Percentiles rank a stretch among this genome's conserved stretches.
Conservation (phyloP, 208 protist genomes). For the Wallacemonas sp. region DNA sequence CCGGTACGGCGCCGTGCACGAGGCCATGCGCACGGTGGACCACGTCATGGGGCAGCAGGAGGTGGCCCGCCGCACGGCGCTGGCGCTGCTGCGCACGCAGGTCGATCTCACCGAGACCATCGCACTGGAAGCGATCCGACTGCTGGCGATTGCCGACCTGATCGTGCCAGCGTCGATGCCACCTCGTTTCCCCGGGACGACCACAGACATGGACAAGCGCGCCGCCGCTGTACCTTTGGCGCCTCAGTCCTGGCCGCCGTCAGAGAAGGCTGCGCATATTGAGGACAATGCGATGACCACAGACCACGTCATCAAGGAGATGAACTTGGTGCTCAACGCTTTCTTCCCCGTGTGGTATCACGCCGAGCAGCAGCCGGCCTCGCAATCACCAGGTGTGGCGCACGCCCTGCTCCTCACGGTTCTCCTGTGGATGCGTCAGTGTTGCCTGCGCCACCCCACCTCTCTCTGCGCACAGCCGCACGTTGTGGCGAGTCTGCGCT, state of each 20-base stretch:
- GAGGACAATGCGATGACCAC: not conserved
- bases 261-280: too few relatives aligned
- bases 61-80: slow-evolving; percentile 45
- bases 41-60: slow-evolving; percentile 19
- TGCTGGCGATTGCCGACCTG: slow-evolving; percentile 54
- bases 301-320: not conserved
- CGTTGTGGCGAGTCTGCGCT: slow-evolving; percentile 3
- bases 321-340: slow-evolving; percentile 27
- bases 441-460: not conserved
- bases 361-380: not conserved
- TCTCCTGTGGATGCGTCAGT: slow-evolving; percentile 7
- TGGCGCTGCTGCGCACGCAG: slow-evolving; percentile 52
- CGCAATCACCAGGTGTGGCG: not conserved
- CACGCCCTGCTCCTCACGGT: not conserved
- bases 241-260: too few relatives aligned
- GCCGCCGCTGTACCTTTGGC: too few relatives aligned
- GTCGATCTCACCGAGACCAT: slow-evolving; percentile 44
- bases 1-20: slow-evolving; percentile 21
- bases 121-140: slow-evolving; percentile 67
- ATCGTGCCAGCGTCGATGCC: slow-evolving; percentile 34
- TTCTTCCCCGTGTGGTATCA: slow-evolving; percentile 57
- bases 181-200: too few relatives aligned
- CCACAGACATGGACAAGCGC: too few relatives aligned
- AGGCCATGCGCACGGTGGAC: slow-evolving; percentile 11
- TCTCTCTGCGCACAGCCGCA: not conserved